Conservation (phyloP, 441 rosid genomes). For the Adansonia rubrostipa region DNA sequence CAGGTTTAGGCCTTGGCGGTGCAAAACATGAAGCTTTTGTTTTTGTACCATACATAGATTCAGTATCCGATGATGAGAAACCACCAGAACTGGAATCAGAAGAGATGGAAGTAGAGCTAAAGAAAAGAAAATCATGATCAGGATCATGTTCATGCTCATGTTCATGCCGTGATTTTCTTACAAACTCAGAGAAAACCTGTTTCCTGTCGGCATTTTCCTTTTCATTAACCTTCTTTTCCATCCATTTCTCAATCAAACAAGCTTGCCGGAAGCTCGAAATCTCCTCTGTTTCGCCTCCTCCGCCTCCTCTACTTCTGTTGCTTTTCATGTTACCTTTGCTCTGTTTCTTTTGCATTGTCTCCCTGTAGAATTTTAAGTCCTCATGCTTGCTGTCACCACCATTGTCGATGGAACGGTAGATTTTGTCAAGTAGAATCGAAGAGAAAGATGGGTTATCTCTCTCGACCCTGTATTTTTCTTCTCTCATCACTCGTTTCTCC, state of each 20-base stretch:
- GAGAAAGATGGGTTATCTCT: constrained; percentile 78
- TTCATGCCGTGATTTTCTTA: constrained; percentile 37
- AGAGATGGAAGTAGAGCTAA: constrained; percentile 66
- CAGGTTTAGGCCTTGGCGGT: constrained; percentile 58
- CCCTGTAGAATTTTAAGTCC: constrained; percentile 41
- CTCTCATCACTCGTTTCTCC: constrained; percentile 40
- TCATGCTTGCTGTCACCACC: constrained; percentile 36
- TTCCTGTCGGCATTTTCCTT: constrained; percentile 25
- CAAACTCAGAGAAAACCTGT: constrained; percentile 28
- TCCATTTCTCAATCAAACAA: constrained; percentile 45
- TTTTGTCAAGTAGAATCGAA: constrained; percentile 82
- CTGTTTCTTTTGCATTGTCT: constrained; percentile 45
- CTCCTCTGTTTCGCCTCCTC: constrained; percentile 21
- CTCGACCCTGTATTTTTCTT: constrained; percentile 27
- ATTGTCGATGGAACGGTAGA: constrained; percentile 80
- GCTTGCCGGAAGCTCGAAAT: constrained; percentile 37
- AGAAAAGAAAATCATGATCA: constrained; percentile 49
- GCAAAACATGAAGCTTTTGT: constrained; percentile 42
- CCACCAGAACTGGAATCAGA: constrained; percentile 73
- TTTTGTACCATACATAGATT: constrained; percentile 50
- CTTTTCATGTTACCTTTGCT: constrained; percentile 30
- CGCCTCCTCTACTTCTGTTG: background rate
- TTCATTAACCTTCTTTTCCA: constrained; percentile 40
- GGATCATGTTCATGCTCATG: constrained; percentile 43
- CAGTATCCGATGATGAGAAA: constrained; percentile 78